A percentile compares a stretch with the other conserved stretches of the same genome.
These are phyloP conservation scores for Trichosporon ovoides DNA, from an alignment of 1,284 basidiomycete species.

Conservation along the genomic window DNA sequence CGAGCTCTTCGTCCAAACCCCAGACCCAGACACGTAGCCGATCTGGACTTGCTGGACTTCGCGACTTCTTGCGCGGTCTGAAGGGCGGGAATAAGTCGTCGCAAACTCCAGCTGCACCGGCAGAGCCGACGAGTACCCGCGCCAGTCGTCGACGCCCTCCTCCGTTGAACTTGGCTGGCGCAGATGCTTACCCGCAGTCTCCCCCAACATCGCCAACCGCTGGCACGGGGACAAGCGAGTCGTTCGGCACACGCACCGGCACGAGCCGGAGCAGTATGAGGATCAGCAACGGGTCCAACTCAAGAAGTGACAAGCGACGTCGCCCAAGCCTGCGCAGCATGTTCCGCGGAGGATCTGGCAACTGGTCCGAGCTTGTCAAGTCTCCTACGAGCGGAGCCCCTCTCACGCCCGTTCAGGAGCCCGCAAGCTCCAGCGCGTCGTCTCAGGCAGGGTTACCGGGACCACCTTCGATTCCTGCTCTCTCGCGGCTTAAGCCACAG, in stretches of 20 bases:
- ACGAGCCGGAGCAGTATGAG: slow-evolving; percentile 6
- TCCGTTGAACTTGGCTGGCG: slow-evolving; percentile 11
- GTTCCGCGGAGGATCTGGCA: slow-evolving; percentile 39
- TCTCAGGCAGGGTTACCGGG: slow-evolving; percentile 1
- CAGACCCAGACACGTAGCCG: slow-evolving; percentile 19
- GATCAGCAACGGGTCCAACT: not conserved
- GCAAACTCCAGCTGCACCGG: not conserved
- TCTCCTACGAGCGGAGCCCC: slow-evolving; percentile 10
- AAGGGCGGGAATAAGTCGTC: slow-evolving; percentile 7
- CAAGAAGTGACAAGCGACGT: slow-evolving; percentile 15
- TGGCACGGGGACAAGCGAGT: not conserved
- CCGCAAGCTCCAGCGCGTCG: not conserved
- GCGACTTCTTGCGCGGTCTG: slow-evolving; percentile 38
- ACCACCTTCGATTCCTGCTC: slow-evolving; percentile 13
- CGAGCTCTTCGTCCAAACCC: slow-evolving; percentile 12
- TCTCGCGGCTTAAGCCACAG: slow-evolving; percentile 11
- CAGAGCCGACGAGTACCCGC: not conserved
- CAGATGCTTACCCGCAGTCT: slow-evolving; percentile 8
- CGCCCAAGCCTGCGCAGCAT: slow-evolving; percentile 36
- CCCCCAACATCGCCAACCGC: slow-evolving; percentile 10
- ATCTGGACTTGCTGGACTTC: slow-evolving; percentile 39
- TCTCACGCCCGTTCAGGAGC: not conserved
- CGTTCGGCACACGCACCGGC: not conserved
- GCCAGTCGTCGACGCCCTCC: slow-evolving; percentile 8
- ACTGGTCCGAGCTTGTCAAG: slow-evolving; percentile 38